Evolutionary conservation across 106 monocot species (phyloP), one percentile per base, ranked within the genome.

Genomic region (Dendrobium chrysotoxum): DNA sequence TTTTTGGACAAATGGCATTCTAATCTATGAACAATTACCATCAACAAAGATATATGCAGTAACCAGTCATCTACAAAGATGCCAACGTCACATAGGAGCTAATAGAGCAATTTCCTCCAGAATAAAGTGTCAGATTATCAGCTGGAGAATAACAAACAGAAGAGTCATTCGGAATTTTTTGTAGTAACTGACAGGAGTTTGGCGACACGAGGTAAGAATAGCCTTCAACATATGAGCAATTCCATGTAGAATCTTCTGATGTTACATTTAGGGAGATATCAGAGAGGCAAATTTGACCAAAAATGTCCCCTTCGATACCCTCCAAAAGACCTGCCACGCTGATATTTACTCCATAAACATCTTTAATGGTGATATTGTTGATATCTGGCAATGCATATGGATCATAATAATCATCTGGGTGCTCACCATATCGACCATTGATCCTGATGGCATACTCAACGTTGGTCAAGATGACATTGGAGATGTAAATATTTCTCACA

Each of bases 321-420:
- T 86, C 88, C 53, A 95, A 72, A 21, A 88, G 26, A 9, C 94
- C 92, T 0, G 90, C 94, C 18, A 53, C 54, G 7, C 87, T 77
- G 54, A 92, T 82, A 76, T 88, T 82, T 42, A 39, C 28, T 10
- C 90, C 92, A 3, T 75, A 35, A 11, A 95, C 80, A 81, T 92
- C 80, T 46, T 76, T 83, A 68, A 92, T 84, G 4, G 88, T 90
- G 47, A 95, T 88, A 26, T 55, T 86, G 26, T 72, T 81, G 21
- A 95, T 82, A 3, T 79, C 3, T 0, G 94, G 94, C 17, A 95
- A 83, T 0, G 88, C 94, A 12, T 83, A 70, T 15, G 81, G 78
- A 18, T 92, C 88, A 46, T 86, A 92, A 11, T 85, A 83, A 9
- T 90, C 85, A 80, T 92, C 94, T 3, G 94, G 94, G 45, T 95